Conservation (phyloP, 805 yeast genomes). For the Debaryomyces castellii region DNA sequence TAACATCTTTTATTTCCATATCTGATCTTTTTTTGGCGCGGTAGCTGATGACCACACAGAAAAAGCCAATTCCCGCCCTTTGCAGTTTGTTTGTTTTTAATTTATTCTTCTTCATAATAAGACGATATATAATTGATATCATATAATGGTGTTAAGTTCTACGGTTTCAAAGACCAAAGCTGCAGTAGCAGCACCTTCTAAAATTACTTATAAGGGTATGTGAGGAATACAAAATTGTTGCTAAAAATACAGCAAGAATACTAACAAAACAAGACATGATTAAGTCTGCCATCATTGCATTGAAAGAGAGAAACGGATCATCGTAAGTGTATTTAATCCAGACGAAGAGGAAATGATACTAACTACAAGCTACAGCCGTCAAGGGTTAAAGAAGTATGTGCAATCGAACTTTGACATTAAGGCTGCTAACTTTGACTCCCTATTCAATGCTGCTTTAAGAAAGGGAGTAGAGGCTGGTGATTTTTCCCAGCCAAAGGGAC, state of each 20-base stretch:
- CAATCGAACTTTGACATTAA: conserved; percentile 59
- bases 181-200: conserved; percentile 24
- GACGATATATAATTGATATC: conserved; percentile 2
- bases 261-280: conserved; percentile 49
- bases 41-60: conserved; percentile 1
- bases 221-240: conserved; percentile 6
- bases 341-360: conserved; percentile 9
- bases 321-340: conserved; percentile 41
- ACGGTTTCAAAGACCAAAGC: conserved; percentile 12
- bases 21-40: too few species aligned
- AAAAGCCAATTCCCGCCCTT: conserved; percentile 5
- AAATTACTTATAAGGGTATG: conserved; percentile 50
- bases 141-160: conserved; percentile 37
- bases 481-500: conserved; percentile 83
- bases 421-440: conserved; percentile 67
- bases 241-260: not conserved
- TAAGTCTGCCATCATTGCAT: conserved; percentile 63
- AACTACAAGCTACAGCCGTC: conserved; percentile 54
- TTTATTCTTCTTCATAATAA: conserved; percentile 1
- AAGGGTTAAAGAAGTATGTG: conserved; percentile 82
- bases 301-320: conserved; percentile 81
- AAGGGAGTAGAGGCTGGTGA: conserved; percentile 78
- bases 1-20: too few species aligned
- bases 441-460: conserved; percentile 75
- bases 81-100: conserved; percentile 8